A percentile compares a stretch with the other conserved stretches of the same genome.
phyloP scores from a whole-genome alignment of 768 basidiomycete species.

The Tubosaeta sp. region DNA sequence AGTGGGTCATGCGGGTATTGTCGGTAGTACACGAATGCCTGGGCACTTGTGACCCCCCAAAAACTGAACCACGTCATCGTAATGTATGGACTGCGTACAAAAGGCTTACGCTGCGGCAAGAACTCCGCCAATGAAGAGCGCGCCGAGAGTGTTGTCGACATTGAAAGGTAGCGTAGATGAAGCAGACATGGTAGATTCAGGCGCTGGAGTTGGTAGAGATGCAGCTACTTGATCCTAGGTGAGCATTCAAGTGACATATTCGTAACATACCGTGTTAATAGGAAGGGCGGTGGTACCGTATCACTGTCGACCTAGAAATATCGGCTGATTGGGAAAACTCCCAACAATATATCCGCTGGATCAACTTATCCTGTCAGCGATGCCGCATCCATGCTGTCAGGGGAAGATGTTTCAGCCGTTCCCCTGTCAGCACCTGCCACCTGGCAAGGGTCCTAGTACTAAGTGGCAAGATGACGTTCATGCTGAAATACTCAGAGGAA shows the following conservation, averaged over 20 bases:
- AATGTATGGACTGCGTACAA: not conserved
- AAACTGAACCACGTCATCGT: slow-evolving; percentile 33
- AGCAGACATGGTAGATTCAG: not conserved
- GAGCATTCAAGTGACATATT: not conserved
- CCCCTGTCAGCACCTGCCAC: not conserved
- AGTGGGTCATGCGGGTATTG: slow-evolving; percentile 32
- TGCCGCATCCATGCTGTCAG: too few relatives aligned
- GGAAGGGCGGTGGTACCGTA: too few relatives aligned
- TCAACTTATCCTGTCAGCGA: not conserved
- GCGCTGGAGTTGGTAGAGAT: not conserved
- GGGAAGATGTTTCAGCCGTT: not conserved
- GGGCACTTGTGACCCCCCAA: slow-evolving; percentile 53
- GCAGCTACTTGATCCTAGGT: not conserved
- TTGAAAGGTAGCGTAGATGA: slow-evolving; percentile 24
- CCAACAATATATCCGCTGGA: not conserved
- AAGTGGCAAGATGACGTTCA: not conserved
- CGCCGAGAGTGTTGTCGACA: slow-evolving; percentile 44
- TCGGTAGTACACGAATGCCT: slow-evolving; percentile 49
- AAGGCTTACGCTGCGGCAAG: slow-evolving; percentile 47
- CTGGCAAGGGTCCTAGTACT: not conserved
- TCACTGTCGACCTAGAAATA: too few relatives aligned
- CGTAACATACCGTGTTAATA: too few relatives aligned
- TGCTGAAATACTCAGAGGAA: not conserved
- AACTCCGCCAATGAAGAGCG: slow-evolving; percentile 53
- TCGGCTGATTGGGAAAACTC: too few relatives aligned